These are phyloP conservation scores for Cylindrotheca closterium DNA, from an alignment of 108 stramenopile species.

Conservation along the genomic window DNA sequence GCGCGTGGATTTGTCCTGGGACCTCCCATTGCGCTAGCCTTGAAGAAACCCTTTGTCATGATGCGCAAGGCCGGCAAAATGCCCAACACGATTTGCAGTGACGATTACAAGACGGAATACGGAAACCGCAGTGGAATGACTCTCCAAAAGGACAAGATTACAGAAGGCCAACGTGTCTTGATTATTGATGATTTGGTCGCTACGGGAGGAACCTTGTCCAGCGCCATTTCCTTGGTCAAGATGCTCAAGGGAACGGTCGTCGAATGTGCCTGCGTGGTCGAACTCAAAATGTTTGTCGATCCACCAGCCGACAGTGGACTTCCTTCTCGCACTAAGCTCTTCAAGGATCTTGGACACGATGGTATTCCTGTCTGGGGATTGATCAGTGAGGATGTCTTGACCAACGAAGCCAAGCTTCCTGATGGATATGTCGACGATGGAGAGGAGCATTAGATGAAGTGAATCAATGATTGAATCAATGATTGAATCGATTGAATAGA, in stretches of 20 bases:
- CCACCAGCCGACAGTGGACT: conserved; percentile 68
- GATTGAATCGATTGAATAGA: too few relatives aligned
- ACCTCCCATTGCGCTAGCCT: conserved; percentile 94
- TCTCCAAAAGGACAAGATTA: conserved; percentile 86
- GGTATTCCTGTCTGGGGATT: conserved; percentile 90
- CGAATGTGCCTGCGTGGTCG: conserved; percentile 90
- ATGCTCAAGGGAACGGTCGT: conserved; percentile 74
- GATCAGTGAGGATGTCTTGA: conserved; percentile 84
- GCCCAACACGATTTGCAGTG: conserved; percentile 89
- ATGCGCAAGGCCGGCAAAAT: conserved; percentile 98
- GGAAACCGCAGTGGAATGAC: conserved; percentile 89
- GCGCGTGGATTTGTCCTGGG: conserved; percentile 96
- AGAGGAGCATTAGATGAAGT: conserved; percentile 70
- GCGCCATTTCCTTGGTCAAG: conserved; percentile 77
- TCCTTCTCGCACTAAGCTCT: conserved; percentile 74
- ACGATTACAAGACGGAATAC: conserved; percentile 93
- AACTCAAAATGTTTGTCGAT: conserved; percentile 89
- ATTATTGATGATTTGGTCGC: conserved; percentile 98
- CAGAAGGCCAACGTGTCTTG: conserved; percentile 84
- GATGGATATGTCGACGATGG: conserved; percentile 88
- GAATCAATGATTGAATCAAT: not conserved
- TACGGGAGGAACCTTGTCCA: conserved; percentile 93
- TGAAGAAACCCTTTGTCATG: conserved; percentile 98
- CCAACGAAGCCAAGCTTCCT: conserved; percentile 68
- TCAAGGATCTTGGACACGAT: conserved; percentile 46